A percentile compares a stretch with the other conserved stretches of the same genome.
phyloP scores from a whole-genome alignment of 225 moss, liverwort and hornwort species.

The Pseudisothecium myosuroides region DNA sequence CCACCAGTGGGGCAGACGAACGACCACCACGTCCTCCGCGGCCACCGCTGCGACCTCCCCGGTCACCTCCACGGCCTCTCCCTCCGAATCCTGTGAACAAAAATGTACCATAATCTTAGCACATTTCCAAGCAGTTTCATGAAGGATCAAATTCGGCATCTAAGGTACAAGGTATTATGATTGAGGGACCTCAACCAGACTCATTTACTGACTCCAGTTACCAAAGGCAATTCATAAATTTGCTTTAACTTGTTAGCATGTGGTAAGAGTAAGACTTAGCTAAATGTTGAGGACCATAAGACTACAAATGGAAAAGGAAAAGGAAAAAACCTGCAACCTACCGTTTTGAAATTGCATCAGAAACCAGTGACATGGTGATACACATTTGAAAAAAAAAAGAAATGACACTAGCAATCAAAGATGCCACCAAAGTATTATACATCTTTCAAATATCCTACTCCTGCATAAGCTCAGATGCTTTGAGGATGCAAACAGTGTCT shows the following conservation, averaged over 20 bases:
- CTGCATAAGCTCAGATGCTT: not conserved
- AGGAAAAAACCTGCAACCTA: not conserved
- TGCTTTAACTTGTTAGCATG: not conserved
- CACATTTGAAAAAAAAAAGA: not conserved
- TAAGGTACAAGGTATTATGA: not conserved
- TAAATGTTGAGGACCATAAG: not conserved
- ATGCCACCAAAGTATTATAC: not conserved
- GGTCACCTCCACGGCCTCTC: conserved; percentile 34
- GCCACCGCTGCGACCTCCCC: conserved; percentile 37
- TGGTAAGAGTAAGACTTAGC: not conserved
- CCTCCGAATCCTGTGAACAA: conserved; percentile 28
- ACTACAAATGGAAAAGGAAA: no score
- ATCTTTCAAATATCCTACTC: not conserved
- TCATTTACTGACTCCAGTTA: not conserved
- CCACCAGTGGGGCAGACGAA: conserved; percentile 17
- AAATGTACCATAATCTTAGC: not conserved
- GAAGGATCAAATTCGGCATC: no score
- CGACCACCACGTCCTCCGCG: conserved; percentile 46
- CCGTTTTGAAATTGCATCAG: not conserved
- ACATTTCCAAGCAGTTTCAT: not conserved
- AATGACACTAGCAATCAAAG: no score
- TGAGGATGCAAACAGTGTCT: no score
- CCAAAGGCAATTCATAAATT: not conserved
- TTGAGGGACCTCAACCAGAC: not conserved
- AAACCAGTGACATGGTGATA: not conserved